Conservation (phyloP, 352 stramenopile genomes). For the Pythium oligandrum region DNA sequence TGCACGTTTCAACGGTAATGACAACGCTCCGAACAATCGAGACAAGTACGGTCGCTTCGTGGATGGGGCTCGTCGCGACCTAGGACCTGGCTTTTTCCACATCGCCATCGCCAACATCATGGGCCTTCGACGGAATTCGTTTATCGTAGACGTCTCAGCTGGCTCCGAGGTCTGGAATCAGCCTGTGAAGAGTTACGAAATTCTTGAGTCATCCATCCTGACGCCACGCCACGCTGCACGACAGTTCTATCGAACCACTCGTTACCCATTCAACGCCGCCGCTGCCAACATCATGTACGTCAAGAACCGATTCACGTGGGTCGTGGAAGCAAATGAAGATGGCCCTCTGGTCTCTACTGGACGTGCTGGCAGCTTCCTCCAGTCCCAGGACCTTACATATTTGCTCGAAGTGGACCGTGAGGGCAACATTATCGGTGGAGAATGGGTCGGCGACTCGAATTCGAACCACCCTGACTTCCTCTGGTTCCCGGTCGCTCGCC, state of each 20-base stretch:
- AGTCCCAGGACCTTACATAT: conserved; percentile 9
- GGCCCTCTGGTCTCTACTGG: conserved; percentile 6
- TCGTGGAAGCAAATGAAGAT: conserved; percentile 9
- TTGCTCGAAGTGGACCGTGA: conserved; percentile 12
- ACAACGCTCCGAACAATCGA: not conserved
- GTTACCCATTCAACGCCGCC: conserved; percentile 9
- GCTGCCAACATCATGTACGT: conserved; percentile 14
- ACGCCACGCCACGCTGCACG: conserved; percentile 5
- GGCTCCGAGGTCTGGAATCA: conserved; percentile 19
- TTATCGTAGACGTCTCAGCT: conserved; percentile 13
- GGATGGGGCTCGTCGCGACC: conserved; percentile 14
- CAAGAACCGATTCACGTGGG: conserved; percentile 10
- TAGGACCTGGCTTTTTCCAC: conserved; percentile 20
- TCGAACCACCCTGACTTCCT: conserved; percentile 12
- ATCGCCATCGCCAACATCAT: conserved; percentile 21
- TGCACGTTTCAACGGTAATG: conserved; percentile 15
- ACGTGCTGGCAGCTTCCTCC: not conserved
- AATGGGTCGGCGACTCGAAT: conserved; percentile 8
- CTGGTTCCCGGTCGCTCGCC: conserved; percentile 8
- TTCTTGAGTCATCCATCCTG: conserved; percentile 3
- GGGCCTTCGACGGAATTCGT: conserved; percentile 12
- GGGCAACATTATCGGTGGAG: conserved; percentile 13
- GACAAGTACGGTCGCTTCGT: conserved; percentile 17
- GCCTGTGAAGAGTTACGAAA: conserved; percentile 10
- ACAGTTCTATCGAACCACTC: conserved; percentile 4